These are phyloP conservation scores for Tephrocybe sp. DNA, from an alignment of 768 basidiomycete genomes.

Conservation along the genomic window DNA sequence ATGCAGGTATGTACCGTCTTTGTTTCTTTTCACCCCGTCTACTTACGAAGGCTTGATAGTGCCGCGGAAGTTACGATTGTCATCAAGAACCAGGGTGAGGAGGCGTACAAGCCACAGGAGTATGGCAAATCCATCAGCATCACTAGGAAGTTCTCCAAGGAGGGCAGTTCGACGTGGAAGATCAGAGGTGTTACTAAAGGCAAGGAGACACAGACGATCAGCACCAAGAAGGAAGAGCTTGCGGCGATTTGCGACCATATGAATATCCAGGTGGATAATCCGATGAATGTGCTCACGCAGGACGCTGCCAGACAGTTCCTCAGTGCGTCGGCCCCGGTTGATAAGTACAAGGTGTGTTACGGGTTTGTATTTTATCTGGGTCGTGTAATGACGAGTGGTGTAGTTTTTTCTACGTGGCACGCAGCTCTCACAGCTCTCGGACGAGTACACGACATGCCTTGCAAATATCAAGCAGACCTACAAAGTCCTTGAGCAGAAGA, in stretches of 20 bases:
- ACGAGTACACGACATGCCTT: constrained; percentile 80
- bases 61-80: constrained; percentile 74
- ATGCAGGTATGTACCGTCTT: constrained; percentile 54
- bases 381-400: too few relatives aligned
- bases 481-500: constrained; percentile 67
- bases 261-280: constrained; percentile 97
- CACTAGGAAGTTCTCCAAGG: constrained; percentile 76
- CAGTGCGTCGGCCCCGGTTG: constrained; percentile 72
- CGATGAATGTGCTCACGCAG: constrained; percentile 92
- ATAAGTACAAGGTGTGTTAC: constrained; percentile 79
- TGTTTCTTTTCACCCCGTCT: background rate
- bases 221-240: constrained; percentile 81
- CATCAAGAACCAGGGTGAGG: constrained; percentile 88
- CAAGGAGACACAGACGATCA: constrained; percentile 40
- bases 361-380: background rate
- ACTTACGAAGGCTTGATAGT: constrained; percentile 32
- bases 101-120: constrained; percentile 82
- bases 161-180: constrained; percentile 79
- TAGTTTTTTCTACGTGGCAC: constrained; percentile 96
- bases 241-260: constrained; percentile 90
- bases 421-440: constrained; percentile 81
- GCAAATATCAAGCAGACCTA: constrained; percentile 71
- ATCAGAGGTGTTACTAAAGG: constrained; percentile 66
- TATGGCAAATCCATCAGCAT: constrained; percentile 87
- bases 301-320: constrained; percentile 83